Base-by-base conservation (phyloP, 1,284 basidiomycete species). In the Ganoderma sp. region DNA sequence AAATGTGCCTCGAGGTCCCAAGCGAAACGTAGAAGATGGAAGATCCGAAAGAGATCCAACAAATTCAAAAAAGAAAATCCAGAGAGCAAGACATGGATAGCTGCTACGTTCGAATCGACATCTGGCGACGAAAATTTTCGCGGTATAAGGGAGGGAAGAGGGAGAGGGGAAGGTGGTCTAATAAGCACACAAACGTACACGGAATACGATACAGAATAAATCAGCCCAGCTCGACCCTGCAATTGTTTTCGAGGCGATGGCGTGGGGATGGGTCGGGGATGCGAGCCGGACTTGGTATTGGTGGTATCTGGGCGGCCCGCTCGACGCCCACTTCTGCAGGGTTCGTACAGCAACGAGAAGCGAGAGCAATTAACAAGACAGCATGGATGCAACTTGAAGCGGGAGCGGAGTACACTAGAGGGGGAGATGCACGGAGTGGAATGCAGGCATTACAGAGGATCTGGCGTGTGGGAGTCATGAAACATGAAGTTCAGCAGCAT, bases 131-230 rank as follows among this genome's bases (percentile, higher is more conserved):
- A n/a, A 50, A 8, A 50, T 50, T 50, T 50, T 50, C n/a, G 7
- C 5, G n/a, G n/a, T 50, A 50, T 19, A 50, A 22, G 37, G 37
- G 37, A 10, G 37, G 37, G 37, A 1, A 5, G 37, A 10, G 37
- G 37, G 37, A 39, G 37, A 10, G 37, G 8, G 10, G 37, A 5
- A 39, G 37, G n/a, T 3, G 32, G 19, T 58, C 56, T 58, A 37
- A 34, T 22, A 59, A 59, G 57, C 12, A 41, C 34, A 52, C 32
- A 34, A 34, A 63, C 10, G 64, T 61, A 64, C 57, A 64, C n/a
- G 41, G 54, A 37, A 67, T 67, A 70, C 64, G 61, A 70, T 70
- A 70, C 69, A 65, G 39, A 70, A 70, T 70, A 70, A 70, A 42
- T 67, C 66, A 70, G 61, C 66, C 59, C 43, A 39, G 43, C 59